A percentile compares a stretch with the other conserved stretches of the same genome.
Conservation (phyloP, 75 land plant genomes). For the Azolla pinnata region DNA sequence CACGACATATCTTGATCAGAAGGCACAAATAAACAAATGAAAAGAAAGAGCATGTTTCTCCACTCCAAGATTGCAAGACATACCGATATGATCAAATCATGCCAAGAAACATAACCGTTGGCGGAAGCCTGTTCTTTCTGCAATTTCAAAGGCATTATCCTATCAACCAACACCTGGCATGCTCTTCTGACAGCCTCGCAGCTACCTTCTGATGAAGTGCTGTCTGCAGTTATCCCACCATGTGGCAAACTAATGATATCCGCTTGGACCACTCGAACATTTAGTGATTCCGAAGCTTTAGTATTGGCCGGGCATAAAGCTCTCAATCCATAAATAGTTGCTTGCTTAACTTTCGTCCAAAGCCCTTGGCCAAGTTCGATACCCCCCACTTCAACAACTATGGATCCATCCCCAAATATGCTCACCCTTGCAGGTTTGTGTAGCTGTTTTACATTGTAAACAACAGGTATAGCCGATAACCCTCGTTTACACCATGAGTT, state of each 20-base stretch:
- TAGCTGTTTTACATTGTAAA: constrained; percentile 25
- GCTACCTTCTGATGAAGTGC: constrained; percentile 86
- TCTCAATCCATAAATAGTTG: constrained; percentile 59
- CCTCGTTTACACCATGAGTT: constrained; percentile 71
- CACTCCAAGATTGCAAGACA: background rate
- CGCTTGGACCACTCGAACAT: constrained; percentile 59
- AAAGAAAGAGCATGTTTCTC: background rate
- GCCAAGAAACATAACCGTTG: constrained; percentile 46
- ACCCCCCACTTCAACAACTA: constrained; percentile 88
- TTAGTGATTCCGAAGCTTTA: constrained; percentile 7
- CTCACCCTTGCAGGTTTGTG: constrained; percentile 69
- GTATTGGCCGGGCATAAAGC: constrained; percentile 19
- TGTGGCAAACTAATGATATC: constrained; percentile 76
- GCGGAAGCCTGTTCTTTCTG: constrained; percentile 20
- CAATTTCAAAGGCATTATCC: constrained; percentile 47
- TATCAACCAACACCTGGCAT: constrained; percentile 62
- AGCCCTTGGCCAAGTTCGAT: constrained; percentile 93
- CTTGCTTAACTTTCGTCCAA: constrained; percentile 84
- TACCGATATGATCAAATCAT: constrained; percentile 41
- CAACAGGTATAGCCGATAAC: constrained; percentile 56
- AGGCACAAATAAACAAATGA: background rate
- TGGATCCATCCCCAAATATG: constrained; percentile 67
- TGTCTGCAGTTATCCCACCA: constrained; percentile 69
- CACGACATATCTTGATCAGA: background rate
- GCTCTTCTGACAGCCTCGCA: constrained; percentile 68